Percentiles rank a stretch among this genome's conserved stretches.
These are phyloP conservation scores for Teratosphaeria viscida DNA, from an alignment of 2,329 filamentous ascomycete species.

Conservation along the genomic window DNA sequence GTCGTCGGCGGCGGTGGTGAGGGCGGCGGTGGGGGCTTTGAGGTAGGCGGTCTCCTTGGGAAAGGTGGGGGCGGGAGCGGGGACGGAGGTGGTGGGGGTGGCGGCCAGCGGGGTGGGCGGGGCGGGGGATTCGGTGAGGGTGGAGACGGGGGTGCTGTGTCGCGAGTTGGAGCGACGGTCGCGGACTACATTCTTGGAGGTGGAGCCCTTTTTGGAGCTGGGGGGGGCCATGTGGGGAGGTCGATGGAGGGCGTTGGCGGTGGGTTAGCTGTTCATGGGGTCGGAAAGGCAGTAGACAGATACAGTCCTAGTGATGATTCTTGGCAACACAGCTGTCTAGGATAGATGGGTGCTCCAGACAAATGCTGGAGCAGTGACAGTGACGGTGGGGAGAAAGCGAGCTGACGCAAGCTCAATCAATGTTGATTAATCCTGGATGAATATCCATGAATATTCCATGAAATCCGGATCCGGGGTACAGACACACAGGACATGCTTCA, in stretches of 20 bases:
- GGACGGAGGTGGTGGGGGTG: conserved; percentile 43
- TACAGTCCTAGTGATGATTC: background rate
- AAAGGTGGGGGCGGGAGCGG: conserved; percentile 19
- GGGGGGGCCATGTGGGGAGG: conserved; percentile 11
- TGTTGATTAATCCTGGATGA: too few relatives aligned
- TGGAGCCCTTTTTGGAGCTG: conserved; percentile 21
- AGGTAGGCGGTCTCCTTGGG: conserved; percentile 49
- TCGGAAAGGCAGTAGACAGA: background rate
- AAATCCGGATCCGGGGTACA: too few relatives aligned
- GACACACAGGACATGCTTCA: too few relatives aligned
- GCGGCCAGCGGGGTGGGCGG: conserved; percentile 46
- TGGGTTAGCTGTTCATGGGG: background rate
- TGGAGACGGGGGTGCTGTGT: conserved; percentile 63
- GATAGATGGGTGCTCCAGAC: background rate
- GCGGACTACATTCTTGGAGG: conserved; percentile 26
- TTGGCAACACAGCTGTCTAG: too few relatives aligned
- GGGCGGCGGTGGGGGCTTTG: conserved; percentile 45
- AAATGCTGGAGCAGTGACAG: background rate
- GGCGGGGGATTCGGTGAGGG: conserved; percentile 29
- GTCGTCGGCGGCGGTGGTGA: conserved; percentile 42
- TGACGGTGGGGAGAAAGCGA: background rate
- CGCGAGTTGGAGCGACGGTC: conserved; percentile 60
- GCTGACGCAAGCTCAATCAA: too few relatives aligned
- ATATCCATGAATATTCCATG: background rate
- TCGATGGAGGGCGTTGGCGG: background rate